These are phyloP conservation scores for Sporisorium iseilematis-ciliati DNA, from an alignment of 1,284 basidiomycete genomes.

Conservation along the genomic window DNA sequence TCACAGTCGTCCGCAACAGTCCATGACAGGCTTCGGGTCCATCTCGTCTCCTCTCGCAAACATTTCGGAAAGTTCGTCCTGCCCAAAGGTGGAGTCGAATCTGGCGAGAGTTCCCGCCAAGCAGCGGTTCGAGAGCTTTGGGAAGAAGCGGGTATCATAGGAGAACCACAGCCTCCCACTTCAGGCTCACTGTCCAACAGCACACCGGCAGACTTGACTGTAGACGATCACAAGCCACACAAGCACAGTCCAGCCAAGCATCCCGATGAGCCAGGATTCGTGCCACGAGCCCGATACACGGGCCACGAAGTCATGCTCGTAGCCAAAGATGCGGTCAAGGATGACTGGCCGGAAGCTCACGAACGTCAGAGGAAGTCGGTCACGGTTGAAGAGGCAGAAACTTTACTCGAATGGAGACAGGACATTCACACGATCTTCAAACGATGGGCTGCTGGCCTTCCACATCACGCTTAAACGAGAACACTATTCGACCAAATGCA, in stretches of 20 bases:
- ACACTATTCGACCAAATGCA: neutral
- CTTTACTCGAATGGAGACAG: conserved; percentile 53
- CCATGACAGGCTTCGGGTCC: conserved; percentile 23
- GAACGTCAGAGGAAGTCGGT: conserved; percentile 53
- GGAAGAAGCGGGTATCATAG: conserved; percentile 58
- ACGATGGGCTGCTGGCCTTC: conserved; percentile 21
- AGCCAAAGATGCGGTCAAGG: neutral
- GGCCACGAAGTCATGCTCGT: conserved; percentile 51
- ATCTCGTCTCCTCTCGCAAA: conserved; percentile 64
- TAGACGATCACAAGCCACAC: conserved; percentile 62
- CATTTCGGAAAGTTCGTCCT: conserved; percentile 57
- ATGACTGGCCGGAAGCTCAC: conserved; percentile 57
- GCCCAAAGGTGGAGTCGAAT: conserved; percentile 66
- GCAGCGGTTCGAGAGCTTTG: conserved; percentile 63
- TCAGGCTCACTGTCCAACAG: conserved; percentile 13
- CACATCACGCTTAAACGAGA: conserved; percentile 2
- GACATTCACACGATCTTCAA: conserved; percentile 46
- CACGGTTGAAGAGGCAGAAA: conserved; percentile 39
- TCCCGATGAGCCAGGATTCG: conserved; percentile 28
- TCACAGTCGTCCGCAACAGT: neutral
- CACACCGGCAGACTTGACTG: neutral
- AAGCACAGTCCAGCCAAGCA: conserved; percentile 40
- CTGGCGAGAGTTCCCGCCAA: conserved; percentile 49
- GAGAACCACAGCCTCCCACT: neutral
- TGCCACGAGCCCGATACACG: conserved; percentile 56